A percentile compares a stretch with the other conserved stretches of the same genome.
Conservation (phyloP, 2,329 filamentous ascomycete genomes). For the Clonostachys rhizophaga region DNA sequence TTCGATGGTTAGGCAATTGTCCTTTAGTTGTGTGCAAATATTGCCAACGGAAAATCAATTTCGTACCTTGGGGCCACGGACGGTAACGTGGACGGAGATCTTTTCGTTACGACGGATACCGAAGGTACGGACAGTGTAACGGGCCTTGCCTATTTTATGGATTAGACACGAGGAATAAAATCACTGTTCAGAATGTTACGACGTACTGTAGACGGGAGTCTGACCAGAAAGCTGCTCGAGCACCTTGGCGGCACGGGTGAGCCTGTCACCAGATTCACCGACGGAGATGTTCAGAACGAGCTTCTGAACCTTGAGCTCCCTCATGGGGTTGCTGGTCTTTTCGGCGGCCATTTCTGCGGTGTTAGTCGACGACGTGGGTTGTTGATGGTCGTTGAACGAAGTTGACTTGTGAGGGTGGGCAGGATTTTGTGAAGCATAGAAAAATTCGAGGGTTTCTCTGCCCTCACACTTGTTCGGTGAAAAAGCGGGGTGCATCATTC, state of each 20-base stretch:
- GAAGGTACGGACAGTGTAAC: conserved; percentile 99
- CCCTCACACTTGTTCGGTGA: conserved; percentile 23
- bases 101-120: conserved; percentile 99
- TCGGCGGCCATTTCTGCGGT: conserved; percentile 54
- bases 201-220: conserved; percentile 97
- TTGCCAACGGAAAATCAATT: conserved; percentile 1
- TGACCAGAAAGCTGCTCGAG: conserved; percentile 99
- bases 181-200: background rate
- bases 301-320: conserved; percentile 99
- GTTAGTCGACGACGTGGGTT: conserved; percentile 22
- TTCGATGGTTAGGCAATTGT: background rate
- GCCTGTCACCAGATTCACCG: conserved; percentile 99
- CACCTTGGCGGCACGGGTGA: conserved; percentile 99
- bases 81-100: conserved; percentile 98
- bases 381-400: conserved; percentile 19
- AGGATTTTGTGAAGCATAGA: conserved; percentile 26
- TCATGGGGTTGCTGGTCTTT: conserved; percentile 97
- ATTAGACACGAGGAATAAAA: background rate
- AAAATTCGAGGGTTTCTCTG: conserved; percentile 35
- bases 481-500: conserved; percentile 10
- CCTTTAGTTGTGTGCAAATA: background rate
- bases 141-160: conserved; percentile 76
- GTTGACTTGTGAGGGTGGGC: conserved; percentile 11
- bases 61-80: conserved; percentile 79
- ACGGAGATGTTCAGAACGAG: conserved; percentile 99